phyloP scores from a whole-genome alignment of 306 rosid genomes.

The Cotoneaster glaucophyllus region DNA sequence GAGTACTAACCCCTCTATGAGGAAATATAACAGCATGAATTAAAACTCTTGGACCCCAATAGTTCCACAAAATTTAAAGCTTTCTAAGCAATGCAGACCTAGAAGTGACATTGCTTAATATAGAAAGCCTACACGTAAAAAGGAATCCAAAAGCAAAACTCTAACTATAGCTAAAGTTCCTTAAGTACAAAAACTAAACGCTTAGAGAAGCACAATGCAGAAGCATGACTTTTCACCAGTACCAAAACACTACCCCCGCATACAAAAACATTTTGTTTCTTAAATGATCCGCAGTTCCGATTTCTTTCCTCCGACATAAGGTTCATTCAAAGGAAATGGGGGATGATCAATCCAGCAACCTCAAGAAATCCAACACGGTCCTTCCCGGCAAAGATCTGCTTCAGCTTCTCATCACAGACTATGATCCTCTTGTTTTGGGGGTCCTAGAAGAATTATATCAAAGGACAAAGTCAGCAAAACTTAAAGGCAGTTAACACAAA shows the following conservation, averaged over 20 bases:
- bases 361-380: slow-evolving; percentile 80
- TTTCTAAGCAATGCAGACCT: background rate
- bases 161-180: slow-evolving; percentile 27
- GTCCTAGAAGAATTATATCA: slow-evolving; percentile 36
- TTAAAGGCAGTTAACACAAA: background rate
- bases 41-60: background rate
- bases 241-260: slow-evolving; percentile 32
- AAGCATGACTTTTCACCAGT: slow-evolving; percentile 1
- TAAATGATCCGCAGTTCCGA: background rate
- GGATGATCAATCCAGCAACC: slow-evolving; percentile 77
- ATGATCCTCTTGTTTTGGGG: slow-evolving; percentile 74
- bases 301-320: background rate
- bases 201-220: slow-evolving; percentile 24
- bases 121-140: slow-evolving; percentile 21
- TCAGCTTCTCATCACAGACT: slow-evolving; percentile 81
- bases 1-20: no score
- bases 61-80: slow-evolving; percentile 8
- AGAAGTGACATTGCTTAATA: slow-evolving; percentile 3
- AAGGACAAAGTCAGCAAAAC: slow-evolving; percentile 8
- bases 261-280: slow-evolving; percentile 21
- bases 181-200: slow-evolving; percentile 12
- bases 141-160: slow-evolving; percentile 18
- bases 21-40: background rate
- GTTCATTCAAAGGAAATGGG: slow-evolving; percentile 62
- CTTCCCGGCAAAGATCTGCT: slow-evolving; percentile 69